Evolutionary conservation across 306 rosid species (phyloP), one percentile per base, ranked within the genome.

Genomic region (Hippophae gyantsensis): DNA sequence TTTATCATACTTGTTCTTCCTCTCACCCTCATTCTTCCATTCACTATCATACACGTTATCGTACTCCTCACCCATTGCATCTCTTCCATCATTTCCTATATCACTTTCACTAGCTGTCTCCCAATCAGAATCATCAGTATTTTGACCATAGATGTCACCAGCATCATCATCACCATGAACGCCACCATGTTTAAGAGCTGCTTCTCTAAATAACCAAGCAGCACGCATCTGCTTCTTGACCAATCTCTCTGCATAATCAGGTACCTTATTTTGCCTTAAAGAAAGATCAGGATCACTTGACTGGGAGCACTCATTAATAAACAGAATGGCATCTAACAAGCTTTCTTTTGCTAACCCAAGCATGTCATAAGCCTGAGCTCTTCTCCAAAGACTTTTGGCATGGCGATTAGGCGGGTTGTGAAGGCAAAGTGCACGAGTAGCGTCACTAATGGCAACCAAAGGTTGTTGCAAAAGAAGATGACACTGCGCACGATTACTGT

Each of bases 81-180:
- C 86, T 69, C 86, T 81, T 71, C 95, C 92, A 75, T 86, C 97
- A 67, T 84, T 88, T 60, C 95, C 99, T 56, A 80, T 79, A 80
- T 93, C 99, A 43, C 99, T 93, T 78, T 93, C 99, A 69, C 99
- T 93, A 13, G 99, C 99, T 1, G 99, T 93, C 80, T 93, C 99
- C 99, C 99, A 93, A 70, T 93, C 99, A 5, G 99, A 93, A 74
- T 88, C 97, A 75, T 93, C 99, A 27, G 82, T 81, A 61, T 83
- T 95, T 43, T 76, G 85, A 61, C 93, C 96, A 80, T 81, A 92
- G 42, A 85, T 42, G 55, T 83, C 93, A 58, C 96, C 96, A 18
- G 79, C 96, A 78, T 81, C 95, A 59, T 89, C 95, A 71, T 87
- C 90, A 67, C 84, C 78, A 46, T 80, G 97, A 55, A 88, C 95